phyloP scores from a whole-genome alignment of 768 basidiomycete species.

The Psilocybe tampanensis region DNA sequence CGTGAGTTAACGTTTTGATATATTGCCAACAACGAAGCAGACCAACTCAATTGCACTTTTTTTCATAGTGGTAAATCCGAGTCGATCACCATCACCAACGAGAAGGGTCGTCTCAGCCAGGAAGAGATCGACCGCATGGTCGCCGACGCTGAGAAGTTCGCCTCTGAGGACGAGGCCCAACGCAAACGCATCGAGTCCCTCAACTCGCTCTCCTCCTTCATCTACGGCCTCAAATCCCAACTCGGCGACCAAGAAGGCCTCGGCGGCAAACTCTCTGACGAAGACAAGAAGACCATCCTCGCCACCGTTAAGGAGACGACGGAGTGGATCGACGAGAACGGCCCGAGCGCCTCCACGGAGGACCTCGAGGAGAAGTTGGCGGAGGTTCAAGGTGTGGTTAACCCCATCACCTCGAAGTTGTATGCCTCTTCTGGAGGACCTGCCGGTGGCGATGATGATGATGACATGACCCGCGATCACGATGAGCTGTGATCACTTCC shows the following conservation, averaged over 20 bases:
- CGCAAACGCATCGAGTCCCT: constrained; percentile 86
- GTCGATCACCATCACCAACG: constrained; percentile 93
- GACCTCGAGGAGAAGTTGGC: constrained; percentile 91
- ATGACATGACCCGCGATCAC: constrained; percentile 43
- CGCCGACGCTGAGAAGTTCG: constrained; percentile 89
- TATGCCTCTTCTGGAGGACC: constrained; percentile 47
- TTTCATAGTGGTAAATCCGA: constrained; percentile 73
- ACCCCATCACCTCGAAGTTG: constrained; percentile 86
- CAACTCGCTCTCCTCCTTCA: constrained; percentile 77
- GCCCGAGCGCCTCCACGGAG: constrained; percentile 74
- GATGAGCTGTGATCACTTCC: constrained; percentile 45
- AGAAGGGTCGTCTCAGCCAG: constrained; percentile 88
- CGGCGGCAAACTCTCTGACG: constrained; percentile 82
- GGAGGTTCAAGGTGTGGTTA: constrained; percentile 74
- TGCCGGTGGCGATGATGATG: constrained; percentile 40
- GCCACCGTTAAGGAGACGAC: constrained; percentile 84
- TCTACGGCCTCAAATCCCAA: constrained; percentile 88
- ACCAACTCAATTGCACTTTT: constrained; percentile 3
- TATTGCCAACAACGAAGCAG: background rate
- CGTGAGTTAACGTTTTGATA: constrained; percentile 46
- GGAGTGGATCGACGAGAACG: constrained; percentile 91
- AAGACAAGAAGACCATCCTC: constrained; percentile 84
- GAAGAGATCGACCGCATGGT: constrained; percentile 98
- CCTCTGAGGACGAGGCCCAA: constrained; percentile 75
- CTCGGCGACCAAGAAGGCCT: constrained; percentile 86